These are phyloP conservation scores for Phascolomyces articulosus DNA, from an alignment of 371 early-diverging fungal genomes.

Conservation along the genomic window DNA sequence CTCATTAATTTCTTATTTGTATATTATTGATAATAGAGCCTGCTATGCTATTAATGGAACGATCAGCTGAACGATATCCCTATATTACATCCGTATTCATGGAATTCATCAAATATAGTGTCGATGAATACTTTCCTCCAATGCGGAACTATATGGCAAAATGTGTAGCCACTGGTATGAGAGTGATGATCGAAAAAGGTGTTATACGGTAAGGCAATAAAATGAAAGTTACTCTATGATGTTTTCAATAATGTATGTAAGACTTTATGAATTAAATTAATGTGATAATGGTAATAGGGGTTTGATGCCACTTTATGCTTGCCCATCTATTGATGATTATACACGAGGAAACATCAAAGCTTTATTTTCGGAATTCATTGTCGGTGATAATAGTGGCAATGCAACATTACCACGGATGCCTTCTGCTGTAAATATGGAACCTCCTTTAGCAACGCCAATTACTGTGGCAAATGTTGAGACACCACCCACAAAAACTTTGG, in stretches of 20 bases:
- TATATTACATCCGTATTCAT: conserved; percentile 65
- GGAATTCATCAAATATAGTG: conserved; percentile 62
- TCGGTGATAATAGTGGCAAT: not conserved
- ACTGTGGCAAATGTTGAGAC: not conserved
- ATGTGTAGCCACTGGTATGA: conserved; percentile 61
- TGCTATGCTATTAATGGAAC: conserved; percentile 72
- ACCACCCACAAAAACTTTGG: not conserved
- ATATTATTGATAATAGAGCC: conserved; percentile 54
- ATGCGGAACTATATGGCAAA: conserved; percentile 51
- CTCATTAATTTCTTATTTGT: not conserved
- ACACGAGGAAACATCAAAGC: conserved; percentile 31
- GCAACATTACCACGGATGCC: not conserved
- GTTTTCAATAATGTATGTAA: not conserved
- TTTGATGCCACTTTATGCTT: conserved; percentile 36
- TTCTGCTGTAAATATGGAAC: not conserved
- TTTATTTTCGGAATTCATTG: conserved; percentile 23
- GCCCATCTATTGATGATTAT: conserved; percentile 26
- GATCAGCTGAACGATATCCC: conserved; percentile 69
- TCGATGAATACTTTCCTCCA: conserved; percentile 65
- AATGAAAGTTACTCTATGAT: not conserved
- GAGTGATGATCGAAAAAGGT: conserved; percentile 61
- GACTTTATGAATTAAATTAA: no score
- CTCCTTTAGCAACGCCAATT: conserved; percentile 14
- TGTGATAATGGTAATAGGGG: no score
- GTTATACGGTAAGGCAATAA: conserved; percentile 57